These are phyloP conservation scores for Pseudotulostoma volvatum DNA, from an alignment of 495 filamentous ascomycete genomes.

Conservation along the genomic window DNA sequence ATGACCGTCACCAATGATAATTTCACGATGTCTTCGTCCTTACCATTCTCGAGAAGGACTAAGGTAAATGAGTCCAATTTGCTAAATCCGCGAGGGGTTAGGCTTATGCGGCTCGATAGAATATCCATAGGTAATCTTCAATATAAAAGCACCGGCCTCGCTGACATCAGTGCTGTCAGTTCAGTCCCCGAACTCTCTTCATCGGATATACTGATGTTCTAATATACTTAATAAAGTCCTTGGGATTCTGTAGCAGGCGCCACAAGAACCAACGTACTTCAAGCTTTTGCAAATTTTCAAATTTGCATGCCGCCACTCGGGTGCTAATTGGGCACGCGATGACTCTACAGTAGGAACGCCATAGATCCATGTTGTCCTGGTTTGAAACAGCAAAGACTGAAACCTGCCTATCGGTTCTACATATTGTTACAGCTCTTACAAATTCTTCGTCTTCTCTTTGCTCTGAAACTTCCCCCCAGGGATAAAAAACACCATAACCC, in stretches of 20 bases:
- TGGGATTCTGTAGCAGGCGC: constrained; percentile 19
- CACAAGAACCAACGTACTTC: constrained; percentile 25
- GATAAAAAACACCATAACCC: not conserved
- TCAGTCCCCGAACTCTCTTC: not conserved
- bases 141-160: too few relatives aligned
- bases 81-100: constrained; percentile 27
- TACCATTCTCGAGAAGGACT: constrained; percentile 18
- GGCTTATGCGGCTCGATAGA: constrained; percentile 16
- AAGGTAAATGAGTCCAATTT: constrained; percentile 18
- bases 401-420: constrained; percentile 1
- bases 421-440: too few relatives aligned
- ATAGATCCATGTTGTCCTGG: constrained; percentile 18
- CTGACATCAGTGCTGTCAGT: constrained; percentile 8
- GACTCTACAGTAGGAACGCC: too few relatives aligned
- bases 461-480: too few relatives aligned
- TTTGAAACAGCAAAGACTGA: constrained; percentile 20
- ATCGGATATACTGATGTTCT: constrained; percentile 15
- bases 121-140: too few relatives aligned
- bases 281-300: constrained; percentile 18
- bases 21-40: constrained; percentile 17
- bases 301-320: too few relatives aligned
- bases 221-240: constrained; percentile 24
- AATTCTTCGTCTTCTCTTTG: too few relatives aligned
- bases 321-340: constrained; percentile 16
- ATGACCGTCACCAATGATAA: constrained; percentile 35